Base-by-base conservation (phyloP, 2,329 filamentous ascomycete genomes). In the Colletotrichum eremochloae region DNA sequence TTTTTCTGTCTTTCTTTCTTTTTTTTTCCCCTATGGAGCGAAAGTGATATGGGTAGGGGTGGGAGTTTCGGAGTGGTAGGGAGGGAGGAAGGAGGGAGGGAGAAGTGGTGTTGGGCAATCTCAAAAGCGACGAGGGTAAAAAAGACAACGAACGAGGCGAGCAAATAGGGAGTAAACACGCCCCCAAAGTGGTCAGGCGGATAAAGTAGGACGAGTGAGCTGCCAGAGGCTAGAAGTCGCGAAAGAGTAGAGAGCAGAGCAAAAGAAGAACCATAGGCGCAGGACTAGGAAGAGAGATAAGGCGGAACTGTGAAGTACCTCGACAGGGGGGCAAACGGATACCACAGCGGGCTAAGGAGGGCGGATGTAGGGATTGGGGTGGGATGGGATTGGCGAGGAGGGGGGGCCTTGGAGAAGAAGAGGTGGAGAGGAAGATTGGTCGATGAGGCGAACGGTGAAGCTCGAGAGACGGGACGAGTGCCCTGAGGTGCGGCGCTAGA, bases 281-380 rank as follows among this genome's bases (percentile, higher is more conserved):
- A 55, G 56, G 48, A 73, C 42, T 20, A 61, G 20, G 71, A 61
- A 57, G 68, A 63, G 71, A 73, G 71, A 70, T 73, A 71, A 73
- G 71, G 71, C 71, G 71, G 71, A 62, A 71, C 67, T 24, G 58
- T 64, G 71, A 66, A 44, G 71, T 57, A 73, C 62, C 63, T 60
- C 36, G 40, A 36, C 55, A 57, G 61, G 40, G 70, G 48, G 67
- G 48, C 63, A 50, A 46, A 72, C 66, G 69, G 60, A 69, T 72
- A 69, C 66, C 69, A 63, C 58, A 71, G 65, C 55, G 48, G 70
- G 52, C 65, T 68, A 67, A 65, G 60, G 70, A 72, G 67, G 70
- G 70, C 67, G 67, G 61, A 71, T 67, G 71, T 73, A 71, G 67
- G 71, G 71, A 71, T 66, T 71, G 67, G 71, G 48, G 63, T 73